A percentile compares a stretch with the other conserved stretches of the same genome.
These are phyloP conservation scores for Boletales sp. DNA, from an alignment of 768 basidiomycete genomes.

Conservation along the genomic window DNA sequence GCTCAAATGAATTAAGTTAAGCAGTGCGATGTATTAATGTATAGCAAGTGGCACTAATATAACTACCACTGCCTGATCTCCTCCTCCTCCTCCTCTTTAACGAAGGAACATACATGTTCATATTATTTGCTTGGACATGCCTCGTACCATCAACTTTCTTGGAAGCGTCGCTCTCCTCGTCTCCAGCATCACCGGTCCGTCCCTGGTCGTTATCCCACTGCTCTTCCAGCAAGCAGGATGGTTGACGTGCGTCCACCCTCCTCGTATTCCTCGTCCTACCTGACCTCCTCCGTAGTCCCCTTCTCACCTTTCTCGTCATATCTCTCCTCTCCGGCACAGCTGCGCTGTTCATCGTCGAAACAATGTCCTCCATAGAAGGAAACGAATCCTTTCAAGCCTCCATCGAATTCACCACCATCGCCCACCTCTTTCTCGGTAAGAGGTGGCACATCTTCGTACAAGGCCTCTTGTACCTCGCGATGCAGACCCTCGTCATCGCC, in stretches of 20 bases:
- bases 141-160: conserved; percentile 18
- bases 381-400: conserved; percentile 21
- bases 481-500: conserved; percentile 21
- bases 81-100: neutral
- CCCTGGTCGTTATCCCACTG: conserved; percentile 18
- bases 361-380: conserved; percentile 26
- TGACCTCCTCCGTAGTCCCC: conserved; percentile 6
- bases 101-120: too few species aligned
- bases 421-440: conserved; percentile 23
- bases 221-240: conserved; percentile 26
- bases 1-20: conserved; percentile 17
- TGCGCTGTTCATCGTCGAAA: conserved; percentile 17
- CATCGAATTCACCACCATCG: conserved; percentile 25
- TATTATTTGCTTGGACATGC: conserved; percentile 6
- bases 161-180: conserved; percentile 26
- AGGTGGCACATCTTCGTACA: conserved; percentile 22
- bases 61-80: neutral
- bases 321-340: conserved; percentile 19
- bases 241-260: conserved; percentile 16
- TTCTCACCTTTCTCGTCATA: conserved; percentile 15
- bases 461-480: conserved; percentile 15
- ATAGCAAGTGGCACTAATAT: neutral
- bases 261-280: neutral
- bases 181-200: conserved; percentile 23
- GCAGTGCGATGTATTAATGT: too few species aligned